Conservation (phyloP, 1,284 basidiomycete genomes). For the Irpex sp. region DNA sequence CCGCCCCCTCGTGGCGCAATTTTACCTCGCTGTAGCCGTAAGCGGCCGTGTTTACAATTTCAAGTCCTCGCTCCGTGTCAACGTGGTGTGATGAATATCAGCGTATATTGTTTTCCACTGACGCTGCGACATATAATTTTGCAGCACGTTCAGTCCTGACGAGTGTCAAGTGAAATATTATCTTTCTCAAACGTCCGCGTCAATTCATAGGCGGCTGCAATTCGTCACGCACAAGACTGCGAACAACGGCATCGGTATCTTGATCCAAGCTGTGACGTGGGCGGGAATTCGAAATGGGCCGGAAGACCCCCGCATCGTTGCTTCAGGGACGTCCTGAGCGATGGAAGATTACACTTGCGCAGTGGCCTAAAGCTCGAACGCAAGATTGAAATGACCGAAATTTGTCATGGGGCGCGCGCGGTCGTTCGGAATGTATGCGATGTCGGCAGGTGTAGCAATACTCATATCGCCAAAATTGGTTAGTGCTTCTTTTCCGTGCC, state of each 20-base stretch:
- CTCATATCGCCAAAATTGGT: constrained; percentile 12
- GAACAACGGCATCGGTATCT: neutral
- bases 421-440: neutral
- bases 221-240: neutral
- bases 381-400: neutral
- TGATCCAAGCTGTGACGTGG: neutral
- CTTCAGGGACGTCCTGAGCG: neutral
- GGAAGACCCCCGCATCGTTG: neutral
- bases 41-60: neutral
- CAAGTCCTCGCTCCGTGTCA: neutral
- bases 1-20: neutral
- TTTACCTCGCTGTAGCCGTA: neutral
- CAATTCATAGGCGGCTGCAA: neutral
- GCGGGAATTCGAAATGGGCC: neutral
- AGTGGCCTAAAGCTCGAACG: neutral
- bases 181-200: neutral
- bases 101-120: neutral
- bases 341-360: neutral
- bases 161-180: neutral
- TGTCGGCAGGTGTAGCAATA: neutral
- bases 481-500: constrained; percentile 8
- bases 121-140: neutral
- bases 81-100: neutral
- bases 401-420: neutral
- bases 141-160: neutral